Base-by-base conservation (phyloP, 2,329 filamentous ascomycete species). In the Chalaropsis ovoidea region DNA sequence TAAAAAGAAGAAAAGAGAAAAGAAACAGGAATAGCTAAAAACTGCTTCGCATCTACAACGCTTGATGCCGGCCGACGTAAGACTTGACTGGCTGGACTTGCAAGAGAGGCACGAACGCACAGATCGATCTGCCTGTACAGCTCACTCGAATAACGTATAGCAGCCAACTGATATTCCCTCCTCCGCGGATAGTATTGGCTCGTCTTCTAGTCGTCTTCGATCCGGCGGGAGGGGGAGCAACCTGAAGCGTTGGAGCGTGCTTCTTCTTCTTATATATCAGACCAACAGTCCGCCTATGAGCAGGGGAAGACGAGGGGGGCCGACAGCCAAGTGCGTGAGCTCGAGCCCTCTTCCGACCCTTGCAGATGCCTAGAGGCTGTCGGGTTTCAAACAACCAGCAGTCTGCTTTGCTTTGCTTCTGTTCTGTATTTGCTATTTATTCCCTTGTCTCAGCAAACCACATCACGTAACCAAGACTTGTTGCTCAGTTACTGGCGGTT, bases 131-230 rank as follows among this genome's bases (percentile, higher is more conserved):
- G 54, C 15, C 17, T 58, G 54, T 58, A 58, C 54, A 58, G 24
- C 54, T 58, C 54, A 58, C 54, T 35, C 54, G 24, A n/a, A 58
- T 58, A 58, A 39, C 54, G n/a, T 58, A 58, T 58, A 58, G 54
- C 54, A 58, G 54, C 27, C 31, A 58, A 27, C 54, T 58, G 17
- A 58, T 58, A 58, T 58, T 19, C 27, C 54, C 54, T 58, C 54
- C 54, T 58, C 54, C 27, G 15, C 54, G 54, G 24, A 58, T 58
- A 58, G 24, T 35, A 58, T 58, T 31, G 31, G 54, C 54, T 58
- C 31, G 54, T 58, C 54, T 58, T 31, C 54, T 58, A 58, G 54
- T 58, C 54, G 54, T 58, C 54, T 58, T 58, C 54, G 24, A 58
- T 39, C 47, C 3, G 11, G 54, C 54, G 54, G 54, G 54, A 58